Evolutionary conservation across 2,329 filamentous ascomycete species (phyloP), one percentile per base, ranked within the genome.

Genomic region (Penicillium aurantiogriseum): DNA sequence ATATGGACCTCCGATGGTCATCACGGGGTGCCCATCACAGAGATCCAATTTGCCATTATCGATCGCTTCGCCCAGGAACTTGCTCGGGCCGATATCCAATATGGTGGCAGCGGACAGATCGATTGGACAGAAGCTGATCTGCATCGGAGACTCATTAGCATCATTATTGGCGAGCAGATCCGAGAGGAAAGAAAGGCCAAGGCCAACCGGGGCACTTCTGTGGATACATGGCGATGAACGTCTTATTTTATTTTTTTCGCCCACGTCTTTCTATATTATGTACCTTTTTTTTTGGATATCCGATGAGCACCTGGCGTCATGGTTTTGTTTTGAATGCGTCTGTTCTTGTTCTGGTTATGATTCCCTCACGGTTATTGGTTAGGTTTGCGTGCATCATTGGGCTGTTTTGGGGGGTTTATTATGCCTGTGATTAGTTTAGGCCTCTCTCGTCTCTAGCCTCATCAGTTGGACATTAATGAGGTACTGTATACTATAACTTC

Each of bases 121-220:
- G 76, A 73, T 51, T 80, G 78, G 78, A 74, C 68, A 27, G 76
- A 77, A 43, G 74, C 76, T 47, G 76, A 80, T 43, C 63, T 80
- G 56, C 72, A 77, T 57, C 71, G 70, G 62, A 69, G 76, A 60
- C 64, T 80, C 57, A 77, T 79, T 56, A 78, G 77, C 57, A 72
- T 80, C 54, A 78, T 79, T 29, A 75, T 80, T 66, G 78, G 78
- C 35, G 77, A 79, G 61, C 74, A 77, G 57, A 74, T 79, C 49
- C 69, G 78, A 64, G 70, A 70, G 51, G 76, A 79, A 57, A 64
- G 65, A 55, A 76, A 74, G 59, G 65, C 65, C 54, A 68, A 67
- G 56, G 62, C 60, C 27, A 53, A 60, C 47, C 66, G 66, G 46
- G 60, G 62, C 42, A 57, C 61, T 33, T 68, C 66, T 36, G 58